A percentile compares a stretch with the other conserved stretches of the same genome.
Conservation (phyloP, 768 basidiomycete genomes). For the Lactarius sp. region DNA sequence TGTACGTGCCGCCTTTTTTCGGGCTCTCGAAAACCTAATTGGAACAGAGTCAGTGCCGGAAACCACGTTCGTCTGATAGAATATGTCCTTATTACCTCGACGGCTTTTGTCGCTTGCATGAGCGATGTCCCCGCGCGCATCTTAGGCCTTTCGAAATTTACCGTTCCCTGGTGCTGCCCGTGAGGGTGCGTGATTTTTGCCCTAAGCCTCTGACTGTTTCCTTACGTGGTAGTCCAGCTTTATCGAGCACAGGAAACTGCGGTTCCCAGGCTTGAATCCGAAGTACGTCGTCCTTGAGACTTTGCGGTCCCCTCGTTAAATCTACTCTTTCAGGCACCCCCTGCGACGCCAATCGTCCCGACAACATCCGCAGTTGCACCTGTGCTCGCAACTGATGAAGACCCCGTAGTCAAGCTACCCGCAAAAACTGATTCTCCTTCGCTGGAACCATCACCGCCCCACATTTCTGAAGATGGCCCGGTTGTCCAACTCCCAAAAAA, state of each 20-base stretch:
- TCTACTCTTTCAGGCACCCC: background rate
- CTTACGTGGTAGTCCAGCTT: background rate
- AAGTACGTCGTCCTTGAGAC: background rate
- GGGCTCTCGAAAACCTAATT: background rate
- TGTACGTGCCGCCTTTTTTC: background rate
- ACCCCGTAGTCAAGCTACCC: background rate
- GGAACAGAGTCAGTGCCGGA: background rate
- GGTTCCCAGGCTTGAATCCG: background rate
- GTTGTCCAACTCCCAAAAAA: background rate
- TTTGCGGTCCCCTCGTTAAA: background rate
- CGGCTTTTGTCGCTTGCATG: accelerated
- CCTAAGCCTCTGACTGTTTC: background rate
- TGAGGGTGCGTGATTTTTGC: background rate
- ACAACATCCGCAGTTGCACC: background rate
- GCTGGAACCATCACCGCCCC: background rate
- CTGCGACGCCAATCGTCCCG: background rate
- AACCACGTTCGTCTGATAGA: background rate
- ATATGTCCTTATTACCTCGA: background rate
- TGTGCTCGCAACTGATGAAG: background rate
- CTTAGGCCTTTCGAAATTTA: background rate
- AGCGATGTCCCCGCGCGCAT: background rate
- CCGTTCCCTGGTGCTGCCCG: background rate
- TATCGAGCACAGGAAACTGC: background rate
- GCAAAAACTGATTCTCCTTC: background rate
- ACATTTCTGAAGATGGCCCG: background rate